Evolutionary conservation across 2,329 filamentous ascomycete species (phyloP), one percentile per base, ranked within the genome.

Genomic region (Trichoderma brevicompactum): DNA sequence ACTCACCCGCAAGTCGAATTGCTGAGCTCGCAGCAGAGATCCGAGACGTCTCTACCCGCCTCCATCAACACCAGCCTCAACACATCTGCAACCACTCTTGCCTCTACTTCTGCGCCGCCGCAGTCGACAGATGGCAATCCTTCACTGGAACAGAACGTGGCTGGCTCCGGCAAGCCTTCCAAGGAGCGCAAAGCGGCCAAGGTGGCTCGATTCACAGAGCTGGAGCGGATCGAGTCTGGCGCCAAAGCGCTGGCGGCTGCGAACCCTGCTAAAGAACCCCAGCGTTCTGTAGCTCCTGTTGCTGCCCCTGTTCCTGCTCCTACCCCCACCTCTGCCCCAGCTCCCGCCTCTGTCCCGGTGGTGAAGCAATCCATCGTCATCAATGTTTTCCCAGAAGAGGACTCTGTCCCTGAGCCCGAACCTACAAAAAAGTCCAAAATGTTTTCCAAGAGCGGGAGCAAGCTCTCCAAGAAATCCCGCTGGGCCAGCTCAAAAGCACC

Each of bases 141-240:
- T 43, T 48, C 62, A 17, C 59, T 55, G 7, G 48, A 49, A n/a
- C 40, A 61, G 13, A 67, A 68, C 32, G 46, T 32, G 9, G n/a
- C 13, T 43, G 23, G 15, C 54, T 19, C 54, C 7, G 38, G 34
- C n/a, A 63, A 15, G 43, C 7, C 41, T 36, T 53, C 52, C 46
- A 73, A 69, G 60, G 72, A 73, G 8, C 69, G 70, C 2, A 64
- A 38, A 60, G 65, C 43, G n/a, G 41, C 68, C 53, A 70, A 70
- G 61, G 65, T 67, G 23, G 68, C 71, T n/a, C 69, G 72, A n/a
- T 74, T 76, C 62, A 69, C 72, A 1, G 75, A 76, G 50, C 60
- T 75, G 15, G 73, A 75, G 54, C 70, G 70, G 7, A 75, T 77
- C 55, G 69, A 74, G n/a, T 72, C 75, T 2, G 65, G 70, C 53